Conservation (phyloP, 1,139 yeast genomes). For the Debaryomyces nepalensis region DNA sequence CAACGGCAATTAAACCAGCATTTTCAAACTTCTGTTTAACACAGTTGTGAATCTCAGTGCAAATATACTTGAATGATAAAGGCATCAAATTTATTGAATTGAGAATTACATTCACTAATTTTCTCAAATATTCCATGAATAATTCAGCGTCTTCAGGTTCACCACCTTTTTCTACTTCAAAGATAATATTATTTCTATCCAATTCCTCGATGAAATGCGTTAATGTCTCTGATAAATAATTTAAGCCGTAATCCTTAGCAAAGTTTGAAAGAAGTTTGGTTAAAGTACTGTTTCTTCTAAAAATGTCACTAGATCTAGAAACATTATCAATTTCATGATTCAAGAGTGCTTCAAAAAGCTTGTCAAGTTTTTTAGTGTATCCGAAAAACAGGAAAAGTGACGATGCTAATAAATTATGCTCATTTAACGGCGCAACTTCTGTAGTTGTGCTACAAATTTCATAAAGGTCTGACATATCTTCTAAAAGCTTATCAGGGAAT, state of each 20-base stretch:
- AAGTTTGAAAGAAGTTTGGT: conserved; percentile 75
- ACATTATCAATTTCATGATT: conserved; percentile 65
- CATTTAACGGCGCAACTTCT: conserved; percentile 64
- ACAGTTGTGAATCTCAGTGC: conserved; percentile 69
- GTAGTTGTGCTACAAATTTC: conserved; percentile 57
- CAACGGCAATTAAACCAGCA: conserved; percentile 73
- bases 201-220: conserved; percentile 61
- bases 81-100: conserved; percentile 66
- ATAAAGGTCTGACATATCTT: conserved; percentile 28
- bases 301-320: conserved; percentile 67
- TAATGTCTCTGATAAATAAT: conserved; percentile 58
- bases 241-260: conserved; percentile 67
- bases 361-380: conserved; percentile 56
- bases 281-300: conserved; percentile 82
- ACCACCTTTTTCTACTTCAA: conserved; percentile 70
- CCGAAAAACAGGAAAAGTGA: conserved; percentile 69
- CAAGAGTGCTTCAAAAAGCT: conserved; percentile 60
- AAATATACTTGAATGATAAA: conserved; percentile 70
- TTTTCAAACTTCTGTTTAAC: conserved; percentile 72
- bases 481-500: conserved; percentile 30
- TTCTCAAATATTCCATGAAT: conserved; percentile 61
- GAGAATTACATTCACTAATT: conserved; percentile 65
- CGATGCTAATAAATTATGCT: conserved; percentile 59
- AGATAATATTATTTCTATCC: conserved; percentile 51
- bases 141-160: conserved; percentile 47